Conservation (phyloP, 352 stramenopile species). For the Globisporangium paroecandrum region DNA sequence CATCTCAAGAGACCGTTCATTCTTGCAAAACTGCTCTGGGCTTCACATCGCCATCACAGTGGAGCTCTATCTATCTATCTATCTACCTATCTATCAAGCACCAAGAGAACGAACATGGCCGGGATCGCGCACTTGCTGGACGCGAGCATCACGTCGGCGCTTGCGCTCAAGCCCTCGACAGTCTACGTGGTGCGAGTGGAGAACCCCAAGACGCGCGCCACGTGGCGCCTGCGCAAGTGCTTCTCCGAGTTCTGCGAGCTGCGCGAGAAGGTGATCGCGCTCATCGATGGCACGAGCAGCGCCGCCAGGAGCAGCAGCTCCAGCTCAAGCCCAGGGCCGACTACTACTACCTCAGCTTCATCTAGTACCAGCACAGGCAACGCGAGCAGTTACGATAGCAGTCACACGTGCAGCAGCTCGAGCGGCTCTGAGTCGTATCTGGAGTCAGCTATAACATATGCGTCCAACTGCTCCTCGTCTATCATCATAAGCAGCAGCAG, state of each 20-base stretch:
- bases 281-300: slow-evolving; percentile 45
- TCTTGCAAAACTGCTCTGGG: slow-evolving; percentile 10
- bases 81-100: background rate
- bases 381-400: slow-evolving; percentile 5
- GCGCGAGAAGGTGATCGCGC: slow-evolving; percentile 56
- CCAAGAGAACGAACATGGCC: slow-evolving; percentile 24
- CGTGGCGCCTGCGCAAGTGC: slow-evolving; percentile 66
- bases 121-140: slow-evolving; percentile 44
- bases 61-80: background rate
- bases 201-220: slow-evolving; percentile 34
- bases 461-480: slow-evolving; percentile 20
- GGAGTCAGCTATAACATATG: slow-evolving; percentile 18
- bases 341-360: background rate
- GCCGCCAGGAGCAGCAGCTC: background rate
- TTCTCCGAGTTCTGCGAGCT: slow-evolving; percentile 78
- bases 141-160: slow-evolving; percentile 57
- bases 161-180: slow-evolving; percentile 70
- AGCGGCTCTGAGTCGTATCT: slow-evolving; percentile 14
- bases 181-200: slow-evolving; percentile 70
- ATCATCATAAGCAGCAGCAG: slow-evolving; percentile 14
- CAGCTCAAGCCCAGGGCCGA: background rate
- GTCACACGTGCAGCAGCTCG: slow-evolving; percentile 15
- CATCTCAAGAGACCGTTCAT: slow-evolving; percentile 4
- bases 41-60: background rate
- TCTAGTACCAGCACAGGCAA: slow-evolving; percentile 10